phyloP scores from a whole-genome alignment of 768 basidiomycete genomes.

The Hygrocybe punicea region DNA sequence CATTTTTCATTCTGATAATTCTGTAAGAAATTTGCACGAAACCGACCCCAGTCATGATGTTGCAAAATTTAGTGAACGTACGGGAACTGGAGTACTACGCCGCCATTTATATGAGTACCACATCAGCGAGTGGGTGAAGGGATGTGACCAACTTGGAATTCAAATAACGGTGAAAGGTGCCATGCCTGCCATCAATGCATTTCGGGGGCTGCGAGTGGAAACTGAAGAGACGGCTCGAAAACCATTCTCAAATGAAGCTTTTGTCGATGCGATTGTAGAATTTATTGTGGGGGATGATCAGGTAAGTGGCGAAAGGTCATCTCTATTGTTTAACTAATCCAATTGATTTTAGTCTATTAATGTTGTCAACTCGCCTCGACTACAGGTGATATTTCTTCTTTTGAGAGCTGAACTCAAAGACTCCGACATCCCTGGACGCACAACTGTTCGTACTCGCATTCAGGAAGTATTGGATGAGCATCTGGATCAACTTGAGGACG shows the following conservation, averaged over 20 bases:
- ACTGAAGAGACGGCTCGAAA: neutral
- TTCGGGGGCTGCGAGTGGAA: neutral
- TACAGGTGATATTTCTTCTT: slow-evolving; percentile 21
- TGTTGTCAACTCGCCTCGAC: slow-evolving; percentile 22
- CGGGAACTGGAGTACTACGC: slow-evolving; percentile 4
- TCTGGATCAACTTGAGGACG: slow-evolving; percentile 15
- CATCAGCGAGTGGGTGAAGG: slow-evolving; percentile 18
- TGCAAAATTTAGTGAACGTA: neutral
- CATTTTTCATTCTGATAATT: too few species aligned
- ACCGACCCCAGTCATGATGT: too few species aligned
- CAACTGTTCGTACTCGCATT: slow-evolving; percentile 21
- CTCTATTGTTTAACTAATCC: neutral
- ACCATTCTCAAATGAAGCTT: slow-evolving; percentile 22
- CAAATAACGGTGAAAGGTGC: slow-evolving; percentile 17
- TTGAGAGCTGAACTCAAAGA: slow-evolving; percentile 28
- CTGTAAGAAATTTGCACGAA: too few species aligned
- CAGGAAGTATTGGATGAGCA: slow-evolving; percentile 25
- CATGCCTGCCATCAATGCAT: slow-evolving; percentile 10
- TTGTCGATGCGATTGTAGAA: slow-evolving; percentile 28
- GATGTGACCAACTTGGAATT: slow-evolving; percentile 21
- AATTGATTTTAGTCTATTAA: slow-evolving; percentile 17
- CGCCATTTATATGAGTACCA: slow-evolving; percentile 13
- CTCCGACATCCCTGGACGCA: slow-evolving; percentile 31
- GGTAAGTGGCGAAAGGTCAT: slow-evolving; percentile 13
- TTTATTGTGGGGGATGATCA: slow-evolving; percentile 32